phyloP scores from a whole-genome alignment of 805 yeast genomes.

The Phaffomyces opuntiae region DNA sequence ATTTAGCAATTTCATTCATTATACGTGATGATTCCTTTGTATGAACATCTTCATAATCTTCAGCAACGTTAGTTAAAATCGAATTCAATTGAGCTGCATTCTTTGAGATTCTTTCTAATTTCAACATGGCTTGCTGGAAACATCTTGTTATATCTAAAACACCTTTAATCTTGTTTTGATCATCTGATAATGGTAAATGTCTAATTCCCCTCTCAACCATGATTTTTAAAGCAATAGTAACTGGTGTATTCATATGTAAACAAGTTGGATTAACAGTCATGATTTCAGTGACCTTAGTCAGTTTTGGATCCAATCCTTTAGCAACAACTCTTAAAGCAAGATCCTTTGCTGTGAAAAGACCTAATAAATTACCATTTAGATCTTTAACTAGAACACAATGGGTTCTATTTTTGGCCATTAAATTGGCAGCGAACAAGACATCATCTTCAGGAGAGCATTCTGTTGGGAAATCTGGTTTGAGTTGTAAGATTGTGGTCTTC shows the following conservation, averaged over 20 bases:
- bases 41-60: slow-evolving; percentile 21
- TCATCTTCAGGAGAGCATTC: slow-evolving; percentile 29
- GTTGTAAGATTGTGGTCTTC: slow-evolving; percentile 14
- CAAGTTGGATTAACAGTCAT: slow-evolving; percentile 34
- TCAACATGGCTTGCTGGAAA: slow-evolving; percentile 38
- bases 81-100: slow-evolving; percentile 29
- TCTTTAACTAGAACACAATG: slow-evolving; percentile 34
- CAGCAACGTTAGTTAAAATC: slow-evolving; percentile 25
- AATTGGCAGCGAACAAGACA: slow-evolving; percentile 27
- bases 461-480: slow-evolving; percentile 31
- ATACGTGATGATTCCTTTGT: slow-evolving; percentile 20
- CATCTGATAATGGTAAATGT: slow-evolving; percentile 36
- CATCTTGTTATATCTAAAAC: slow-evolving; percentile 40
- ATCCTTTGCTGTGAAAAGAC: slow-evolving; percentile 39
- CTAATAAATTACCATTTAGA: slow-evolving; percentile 24
- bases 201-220: slow-evolving; percentile 37
- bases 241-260: slow-evolving; percentile 30
- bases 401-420: slow-evolving; percentile 33
- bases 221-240: slow-evolving; percentile 34
- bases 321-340: slow-evolving; percentile 38
- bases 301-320: slow-evolving; percentile 20
- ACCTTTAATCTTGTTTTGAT: slow-evolving; percentile 31
- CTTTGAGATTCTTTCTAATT: slow-evolving; percentile 33
- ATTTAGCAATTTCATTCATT: slow-evolving; percentile 28
- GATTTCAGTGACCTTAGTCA: slow-evolving; percentile 27